Evolutionary conservation across 306 rosid genomes (phyloP), one percentile per base, ranked within the genome.

Genomic region (Rosa rugosa): DNA sequence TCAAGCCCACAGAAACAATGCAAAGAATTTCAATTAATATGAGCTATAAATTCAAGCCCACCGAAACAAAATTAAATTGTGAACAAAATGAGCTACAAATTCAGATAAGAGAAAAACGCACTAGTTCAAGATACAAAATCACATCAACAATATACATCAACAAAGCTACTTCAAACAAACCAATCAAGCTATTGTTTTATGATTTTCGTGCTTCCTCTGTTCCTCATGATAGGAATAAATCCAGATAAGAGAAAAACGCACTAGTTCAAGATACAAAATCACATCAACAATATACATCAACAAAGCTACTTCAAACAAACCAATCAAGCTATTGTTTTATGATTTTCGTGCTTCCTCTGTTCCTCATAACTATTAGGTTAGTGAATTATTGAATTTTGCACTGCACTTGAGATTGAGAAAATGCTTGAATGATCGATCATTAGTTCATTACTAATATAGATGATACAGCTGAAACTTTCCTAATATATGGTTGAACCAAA

Each of bases 41-140:
- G 31, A 27, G 31, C 31, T 27, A 27, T 2, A 27, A 27, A 27
- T 27, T 27, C 31, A 27, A 27, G 31, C 31, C 31, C 31, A 27
- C 31, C 31, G 31, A 27, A 27, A 27, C 31, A 27, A 27, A 27
- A 27, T 27, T 27, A 27, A 27, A 27, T 1, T 27, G 31, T 27
- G 31, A 27, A 27, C 31, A 27, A 27, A 27, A 27, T 1, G n/a
- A n/a, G n/a, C n/a, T n/a, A n/a, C n/a, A 25, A 63, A 31, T 11
- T 45, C 45, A 34, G 20, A 20, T 45, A 25, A 46, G 27, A 71
- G 40, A 5, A 16, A 31, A 49, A 71, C 25, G 5, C 57, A 27
- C 31, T 27, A 14, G n/a, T 46, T 70, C 38, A 71, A 71, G 27
- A 47, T 71, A 60, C 75, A 71, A 46, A 54, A 25, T 27, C 60